A percentile compares a stretch with the other conserved stretches of the same genome.
These are phyloP conservation scores for Cubamyces lactineus DNA, from an alignment of 768 basidiomycete genomes.

Conservation along the genomic window DNA sequence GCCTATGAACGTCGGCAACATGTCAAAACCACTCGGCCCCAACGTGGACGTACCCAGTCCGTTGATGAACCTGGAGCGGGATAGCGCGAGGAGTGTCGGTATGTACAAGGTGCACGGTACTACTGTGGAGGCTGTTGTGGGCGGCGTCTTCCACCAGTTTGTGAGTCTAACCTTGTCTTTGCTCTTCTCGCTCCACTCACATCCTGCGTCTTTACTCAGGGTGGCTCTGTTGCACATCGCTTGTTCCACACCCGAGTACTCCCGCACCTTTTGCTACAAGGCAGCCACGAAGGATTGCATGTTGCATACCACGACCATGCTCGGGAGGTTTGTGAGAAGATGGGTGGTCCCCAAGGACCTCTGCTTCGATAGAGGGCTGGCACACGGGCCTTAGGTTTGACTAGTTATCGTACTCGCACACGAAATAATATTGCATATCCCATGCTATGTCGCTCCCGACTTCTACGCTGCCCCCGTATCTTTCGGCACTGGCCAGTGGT, in stretches of 20 bases:
- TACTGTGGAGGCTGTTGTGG: conserved; percentile 73
- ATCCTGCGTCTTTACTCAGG: conserved; percentile 32
- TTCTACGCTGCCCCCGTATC: not conserved
- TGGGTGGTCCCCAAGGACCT: conserved; percentile 51
- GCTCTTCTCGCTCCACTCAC: not conserved
- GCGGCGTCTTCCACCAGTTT: conserved; percentile 79
- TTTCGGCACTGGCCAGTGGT: not conserved
- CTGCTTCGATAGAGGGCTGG: conserved; percentile 32
- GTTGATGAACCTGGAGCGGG: conserved; percentile 11
- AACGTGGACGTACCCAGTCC: conserved; percentile 20
- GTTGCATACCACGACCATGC: conserved; percentile 54
- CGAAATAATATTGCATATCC: conserved; percentile 21
- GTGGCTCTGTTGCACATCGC: conserved; percentile 43
- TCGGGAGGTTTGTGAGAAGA: conserved; percentile 44
- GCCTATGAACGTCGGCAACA: conserved; percentile 42
- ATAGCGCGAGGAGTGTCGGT: conserved; percentile 50
- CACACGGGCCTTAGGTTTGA: conserved; percentile 10
- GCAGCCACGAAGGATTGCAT: conserved; percentile 36
- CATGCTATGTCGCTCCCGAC: conserved; percentile 11
- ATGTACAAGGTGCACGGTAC: conserved; percentile 80
- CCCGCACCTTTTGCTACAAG: conserved; percentile 39
- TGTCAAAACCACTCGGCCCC: conserved; percentile 20
- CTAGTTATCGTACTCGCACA: conserved; percentile 22
- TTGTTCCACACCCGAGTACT: conserved; percentile 48
- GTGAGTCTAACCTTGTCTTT: conserved; percentile 48